Base-by-base conservation (phyloP, 345 rosid species). In the Syzygium grande region DNA sequence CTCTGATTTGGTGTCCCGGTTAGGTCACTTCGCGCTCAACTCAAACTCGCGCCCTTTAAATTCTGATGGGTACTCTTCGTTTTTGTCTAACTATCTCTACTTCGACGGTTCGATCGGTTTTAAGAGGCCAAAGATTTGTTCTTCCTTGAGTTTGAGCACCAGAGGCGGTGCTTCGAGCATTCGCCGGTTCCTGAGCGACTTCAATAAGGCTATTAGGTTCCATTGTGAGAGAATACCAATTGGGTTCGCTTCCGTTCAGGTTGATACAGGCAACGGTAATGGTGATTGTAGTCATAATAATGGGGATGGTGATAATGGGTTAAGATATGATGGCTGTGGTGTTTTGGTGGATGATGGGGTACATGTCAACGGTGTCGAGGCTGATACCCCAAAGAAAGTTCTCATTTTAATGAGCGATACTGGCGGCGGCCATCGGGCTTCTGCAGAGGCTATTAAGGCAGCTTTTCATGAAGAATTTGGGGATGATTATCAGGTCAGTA, bases 341-440 rank as follows among this genome's bases (percentile, higher is more conserved):
- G 95, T 91, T 91, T 91, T 91, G 89, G 92, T 89, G 54, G 95
- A 89, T 6, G 97, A 96, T 89, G 97, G 95, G 4, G 89, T 90
- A 93, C 93, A 93, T 34, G 91, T 92, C 91, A 94, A 93, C 88
- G 91, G 89, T 2, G 92, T 91, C 1, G 97, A 65, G 92, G 88
- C 89, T 52, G 94, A 91, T 88, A 80, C 88, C 51, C 96, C 97
- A 1, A 98, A 96, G 89, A 98, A 93, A 87, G 98, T 98, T 85
- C 89, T 98, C 91, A 97, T 98, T 92, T 92, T 98, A 95, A 98
- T 98, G 99, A 98, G 98, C 88, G 99, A 98, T 85, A 98, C 99
- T 21, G 99, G 99, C 43, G 99, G 99, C 17, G 99, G 99, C 63
- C 99, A 98, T 84, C 86, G 99, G 90, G 98, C 99, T 78, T 98